Evolutionary conservation across 2,329 filamentous ascomycete genomes (phyloP).

Genomic region (Westerdykella sp.): DNA sequence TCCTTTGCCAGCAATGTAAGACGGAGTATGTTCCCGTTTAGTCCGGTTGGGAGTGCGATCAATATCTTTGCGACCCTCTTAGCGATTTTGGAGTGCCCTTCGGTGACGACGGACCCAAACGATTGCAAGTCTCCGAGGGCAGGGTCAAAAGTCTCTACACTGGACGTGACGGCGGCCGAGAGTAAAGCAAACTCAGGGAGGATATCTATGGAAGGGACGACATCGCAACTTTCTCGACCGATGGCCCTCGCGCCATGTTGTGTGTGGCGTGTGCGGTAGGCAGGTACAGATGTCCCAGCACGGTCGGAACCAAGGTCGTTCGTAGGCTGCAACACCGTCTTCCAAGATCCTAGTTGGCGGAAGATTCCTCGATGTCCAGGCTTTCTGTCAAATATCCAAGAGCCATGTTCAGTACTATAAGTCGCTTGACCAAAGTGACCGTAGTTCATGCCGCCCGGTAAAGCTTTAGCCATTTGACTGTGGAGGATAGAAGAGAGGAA

Average conservation of each 20-base stretch:
- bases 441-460: constrained; percentile 45
- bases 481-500: constrained; percentile 7
- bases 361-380: constrained; percentile 21
- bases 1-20: constrained; percentile 48
- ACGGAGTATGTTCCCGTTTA: constrained; percentile 53
- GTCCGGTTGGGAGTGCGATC: constrained; percentile 42
- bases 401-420: constrained; percentile 43
- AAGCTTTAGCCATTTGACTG: constrained; percentile 54
- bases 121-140: constrained; percentile 45
- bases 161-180: constrained; percentile 27
- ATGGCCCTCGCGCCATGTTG: constrained; percentile 15
- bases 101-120: constrained; percentile 51
- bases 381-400: constrained; percentile 46
- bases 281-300: not conserved
- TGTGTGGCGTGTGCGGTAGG: constrained; percentile 3
- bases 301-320: constrained; percentile 1
- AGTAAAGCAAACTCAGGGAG: constrained; percentile 19
- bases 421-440: constrained; percentile 49
- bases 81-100: constrained; percentile 26
- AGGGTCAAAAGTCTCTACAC: constrained; percentile 35
- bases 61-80: constrained; percentile 16
- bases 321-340: constrained; percentile 16
- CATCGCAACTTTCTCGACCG: constrained; percentile 16
- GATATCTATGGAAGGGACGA: constrained; percentile 16
- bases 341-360: constrained; percentile 19